These are phyloP conservation scores for Metroxylon sagu DNA, from an alignment of 176 grass and related monocot species.

Conservation along the genomic window DNA sequence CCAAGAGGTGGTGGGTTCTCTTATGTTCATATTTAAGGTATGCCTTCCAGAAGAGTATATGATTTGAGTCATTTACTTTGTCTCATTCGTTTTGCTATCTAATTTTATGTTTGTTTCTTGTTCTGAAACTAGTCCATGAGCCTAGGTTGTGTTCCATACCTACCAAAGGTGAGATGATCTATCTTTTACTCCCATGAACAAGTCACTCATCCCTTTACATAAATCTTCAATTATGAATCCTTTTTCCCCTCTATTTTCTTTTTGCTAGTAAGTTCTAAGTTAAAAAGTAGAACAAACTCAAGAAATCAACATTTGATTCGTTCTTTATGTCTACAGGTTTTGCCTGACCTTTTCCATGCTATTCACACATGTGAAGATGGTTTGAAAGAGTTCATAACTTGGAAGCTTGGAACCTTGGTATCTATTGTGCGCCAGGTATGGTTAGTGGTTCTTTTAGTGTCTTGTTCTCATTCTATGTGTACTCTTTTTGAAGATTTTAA, in stretches of 20 bases:
- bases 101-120: background rate
- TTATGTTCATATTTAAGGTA: conserved; percentile 99
- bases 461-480: background rate
- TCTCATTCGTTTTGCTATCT: conserved; percentile 1
- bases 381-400: conserved; percentile 99
- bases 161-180: conserved; percentile 77
- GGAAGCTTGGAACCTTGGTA: conserved; percentile 92
- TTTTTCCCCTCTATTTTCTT: too few relatives aligned
- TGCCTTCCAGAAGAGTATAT: conserved; percentile 11
- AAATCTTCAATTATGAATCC: too few relatives aligned
- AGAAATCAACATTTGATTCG: conserved; percentile 8
- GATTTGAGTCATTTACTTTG: background rate
- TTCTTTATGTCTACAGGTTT: conserved; percentile 53
- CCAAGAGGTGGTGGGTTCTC: conserved; percentile 89
- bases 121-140: conserved; percentile 73
- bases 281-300: too few relatives aligned
- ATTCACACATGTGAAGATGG: conserved; percentile 90
- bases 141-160: conserved; percentile 93
- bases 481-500: background rate
- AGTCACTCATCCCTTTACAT: too few relatives aligned
- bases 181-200: background rate
- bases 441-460: background rate
- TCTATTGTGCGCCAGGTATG: conserved; percentile 96
- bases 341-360: conserved; percentile 87
- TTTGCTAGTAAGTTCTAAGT: too few relatives aligned